Conservation (phyloP, 345 rosid genomes). For the Salix suchowensis region DNA sequence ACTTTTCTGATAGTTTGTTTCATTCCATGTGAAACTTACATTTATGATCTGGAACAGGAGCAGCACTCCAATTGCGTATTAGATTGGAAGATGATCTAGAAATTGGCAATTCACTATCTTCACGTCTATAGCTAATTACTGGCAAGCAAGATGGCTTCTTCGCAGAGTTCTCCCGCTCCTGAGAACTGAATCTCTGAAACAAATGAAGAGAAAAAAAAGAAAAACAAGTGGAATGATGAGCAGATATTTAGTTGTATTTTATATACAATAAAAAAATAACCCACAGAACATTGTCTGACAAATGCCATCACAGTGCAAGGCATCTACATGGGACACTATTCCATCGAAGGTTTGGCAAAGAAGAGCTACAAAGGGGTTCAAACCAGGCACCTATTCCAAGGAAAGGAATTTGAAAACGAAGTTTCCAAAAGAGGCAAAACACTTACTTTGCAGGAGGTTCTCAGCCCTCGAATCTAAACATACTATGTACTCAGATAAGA, state of each 20-base stretch:
- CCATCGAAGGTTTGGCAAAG: background rate
- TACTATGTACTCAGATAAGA: background rate
- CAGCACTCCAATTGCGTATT: constrained; percentile 56
- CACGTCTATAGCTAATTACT: constrained; percentile 40
- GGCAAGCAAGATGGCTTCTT: constrained; percentile 57
- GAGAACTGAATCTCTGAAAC: constrained; percentile 65
- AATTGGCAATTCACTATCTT: constrained; percentile 53
- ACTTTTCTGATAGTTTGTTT: background rate
- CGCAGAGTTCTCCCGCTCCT: constrained; percentile 51
- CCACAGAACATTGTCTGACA: background rate
- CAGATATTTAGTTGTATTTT: background rate
- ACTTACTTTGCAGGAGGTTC: background rate
- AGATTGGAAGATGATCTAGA: constrained; percentile 51
- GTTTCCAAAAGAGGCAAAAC: background rate
- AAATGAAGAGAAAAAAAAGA: background rate
- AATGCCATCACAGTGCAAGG: background rate
- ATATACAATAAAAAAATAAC: background rate
- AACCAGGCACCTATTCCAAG: background rate
- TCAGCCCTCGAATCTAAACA: background rate
- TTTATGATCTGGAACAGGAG: constrained; percentile 42
- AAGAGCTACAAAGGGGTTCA: background rate
- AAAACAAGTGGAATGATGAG: background rate
- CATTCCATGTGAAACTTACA: constrained; percentile 30
- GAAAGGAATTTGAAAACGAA: background rate
- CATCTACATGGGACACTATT: background rate